Conservation (phyloP, 2,329 filamentous ascomycete genomes). For the Claviceps paspali region DNA sequence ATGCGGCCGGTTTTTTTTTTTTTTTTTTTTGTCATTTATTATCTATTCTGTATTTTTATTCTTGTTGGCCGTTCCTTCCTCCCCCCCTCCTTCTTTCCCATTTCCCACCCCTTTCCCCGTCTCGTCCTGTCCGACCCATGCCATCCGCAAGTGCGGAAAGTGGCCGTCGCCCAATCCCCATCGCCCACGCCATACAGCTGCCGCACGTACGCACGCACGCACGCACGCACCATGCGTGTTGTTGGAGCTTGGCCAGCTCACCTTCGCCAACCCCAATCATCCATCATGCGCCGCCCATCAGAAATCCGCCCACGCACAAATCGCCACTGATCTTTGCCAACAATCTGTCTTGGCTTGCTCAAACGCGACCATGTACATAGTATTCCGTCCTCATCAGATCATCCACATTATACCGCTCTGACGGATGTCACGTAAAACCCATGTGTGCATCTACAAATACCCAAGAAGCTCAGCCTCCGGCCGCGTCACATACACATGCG, state of each 20-base stretch:
- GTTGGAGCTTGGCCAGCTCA: conserved; percentile 13
- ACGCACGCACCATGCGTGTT: too few species aligned
- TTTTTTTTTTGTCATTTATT: too few species aligned
- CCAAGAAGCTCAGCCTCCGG: conserved; percentile 49
- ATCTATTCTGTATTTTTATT: neutral
- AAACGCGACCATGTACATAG: too few species aligned
- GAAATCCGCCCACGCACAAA: too few species aligned
- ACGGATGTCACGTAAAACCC: neutral
- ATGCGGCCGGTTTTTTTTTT: too few species aligned
- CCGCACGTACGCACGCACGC: conserved; percentile 11
- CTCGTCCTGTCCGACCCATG: conserved; percentile 8
- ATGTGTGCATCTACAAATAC: neutral
- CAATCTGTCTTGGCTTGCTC: too few species aligned
- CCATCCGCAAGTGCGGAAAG: conserved; percentile 9
- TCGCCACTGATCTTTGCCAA: too few species aligned
- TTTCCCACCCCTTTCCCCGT: neutral
- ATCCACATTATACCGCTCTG: too few species aligned
- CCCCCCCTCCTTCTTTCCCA: neutral
- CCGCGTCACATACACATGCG: conserved; percentile 63
- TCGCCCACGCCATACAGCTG: conserved; percentile 14
- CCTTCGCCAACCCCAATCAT: too few species aligned
- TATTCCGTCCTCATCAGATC: too few species aligned
- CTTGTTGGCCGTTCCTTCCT: neutral
- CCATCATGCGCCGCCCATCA: too few species aligned
- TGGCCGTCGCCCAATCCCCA: conserved; percentile 11